Percentiles rank a stretch among this genome's conserved stretches.
These are phyloP conservation scores for Psidium friedrichsthalianum DNA, from an alignment of 345 rosid genomes.

Conservation along the genomic window DNA sequence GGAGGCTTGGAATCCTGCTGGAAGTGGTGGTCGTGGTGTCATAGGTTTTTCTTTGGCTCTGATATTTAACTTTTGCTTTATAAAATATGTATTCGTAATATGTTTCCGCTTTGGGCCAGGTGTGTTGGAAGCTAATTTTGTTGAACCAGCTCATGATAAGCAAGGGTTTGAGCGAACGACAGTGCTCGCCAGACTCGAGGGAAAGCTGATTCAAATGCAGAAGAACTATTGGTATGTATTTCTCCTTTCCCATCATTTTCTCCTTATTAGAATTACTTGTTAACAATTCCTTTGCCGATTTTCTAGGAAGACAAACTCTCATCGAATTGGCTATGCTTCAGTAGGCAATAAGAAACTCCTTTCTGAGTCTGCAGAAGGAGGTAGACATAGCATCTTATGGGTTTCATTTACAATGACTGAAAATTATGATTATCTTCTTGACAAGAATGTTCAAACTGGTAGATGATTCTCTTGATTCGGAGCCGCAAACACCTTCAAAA, in stretches of 20 bases:
- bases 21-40: slow-evolving; percentile 93
- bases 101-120: slow-evolving; percentile 30
- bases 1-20: slow-evolving; percentile 98
- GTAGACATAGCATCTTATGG: slow-evolving; percentile 12
- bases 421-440: not conserved
- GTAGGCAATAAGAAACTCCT: slow-evolving; percentile 26
- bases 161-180: slow-evolving; percentile 93
- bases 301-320: slow-evolving; percentile 53
- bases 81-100: slow-evolving; percentile 1
- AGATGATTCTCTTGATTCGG: slow-evolving; percentile 40
- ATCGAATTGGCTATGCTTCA: slow-evolving; percentile 75
- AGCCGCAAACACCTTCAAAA: slow-evolving; percentile 8
- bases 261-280: not conserved
- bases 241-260: not conserved
- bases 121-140: slow-evolving; percentile 88
- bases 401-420: not conserved
- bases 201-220: slow-evolving; percentile 70
- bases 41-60: slow-evolving; percentile 37
- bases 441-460: slow-evolving; percentile 4
- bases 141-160: slow-evolving; percentile 97
- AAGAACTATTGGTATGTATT: slow-evolving; percentile 62
- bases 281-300: not conserved
- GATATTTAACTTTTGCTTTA: not conserved
- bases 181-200: slow-evolving; percentile 80
- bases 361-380: slow-evolving; percentile 22